Evolutionary conservation across 2,329 filamentous ascomycete genomes (phyloP), one percentile per base, ranked within the genome.

Genomic region (Nigrospora osmanthi): DNA sequence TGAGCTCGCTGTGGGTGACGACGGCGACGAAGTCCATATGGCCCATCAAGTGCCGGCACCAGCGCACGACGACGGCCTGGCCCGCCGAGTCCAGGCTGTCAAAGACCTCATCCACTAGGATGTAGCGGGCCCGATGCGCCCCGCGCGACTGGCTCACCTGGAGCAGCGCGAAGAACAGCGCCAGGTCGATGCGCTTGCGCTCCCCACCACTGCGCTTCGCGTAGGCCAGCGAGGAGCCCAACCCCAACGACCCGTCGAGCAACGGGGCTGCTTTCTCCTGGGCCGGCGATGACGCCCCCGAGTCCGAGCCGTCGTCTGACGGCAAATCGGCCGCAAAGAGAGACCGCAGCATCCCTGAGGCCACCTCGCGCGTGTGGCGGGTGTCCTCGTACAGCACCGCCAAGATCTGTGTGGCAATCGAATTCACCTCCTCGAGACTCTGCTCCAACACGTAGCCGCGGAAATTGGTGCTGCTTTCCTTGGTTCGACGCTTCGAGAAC

Each of bases 81-180:
- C 60, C 60, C 1, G 52, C 53, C 13, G 38, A 46, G 38, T 64
- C 61, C 6, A 64, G 50, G 35, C 54, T 56, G 46, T 64, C 61
- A 47, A 63, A 61, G 3, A 54, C 60, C 52, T 64, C 61, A 42
- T 64, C 61, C 7, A 64, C 52, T 13, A 64, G 56, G 46, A 64
- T 49, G 43, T 63, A 63, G 15, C 58, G 50, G 7, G 61, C 58
- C 28, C 58, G 54, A 46, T 63, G 57, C 7, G 52, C 38, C 35
- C 56, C 57, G 14, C 54, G 48, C 1, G 56, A 51, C 45, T 59
- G 55, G 35, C 49, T 42, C 32, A 62, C 49, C 43, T 55, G 51
- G 43, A 61, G 50, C 15, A 64, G 52, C 12, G 59, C 58, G 36
- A 63, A 63, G 49, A 64, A 62, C 15, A 64, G 52, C 19, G 61